Evolutionary conservation across 2,329 filamentous ascomycete species (phyloP).

Genomic region (Penicillium sp.): DNA sequence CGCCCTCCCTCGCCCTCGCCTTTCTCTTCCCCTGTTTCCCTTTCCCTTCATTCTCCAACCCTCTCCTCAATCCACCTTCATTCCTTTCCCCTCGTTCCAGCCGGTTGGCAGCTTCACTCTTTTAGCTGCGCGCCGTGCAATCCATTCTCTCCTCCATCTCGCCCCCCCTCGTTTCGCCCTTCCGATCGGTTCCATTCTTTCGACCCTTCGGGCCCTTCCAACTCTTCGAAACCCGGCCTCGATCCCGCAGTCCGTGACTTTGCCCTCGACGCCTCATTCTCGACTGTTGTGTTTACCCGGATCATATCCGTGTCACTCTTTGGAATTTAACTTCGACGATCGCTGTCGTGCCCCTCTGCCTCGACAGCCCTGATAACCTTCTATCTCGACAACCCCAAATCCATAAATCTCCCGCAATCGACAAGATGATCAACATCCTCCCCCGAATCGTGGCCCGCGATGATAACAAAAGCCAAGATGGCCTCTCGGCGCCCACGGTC

Average conservation of each 20-base stretch:
- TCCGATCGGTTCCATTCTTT: conserved; percentile 17
- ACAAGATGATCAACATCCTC: conserved; percentile 42
- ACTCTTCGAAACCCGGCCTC: conserved; percentile 11
- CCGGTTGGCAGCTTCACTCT: conserved; percentile 62
- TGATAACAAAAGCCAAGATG: conserved; percentile 41
- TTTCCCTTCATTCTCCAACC: conserved; percentile 26
- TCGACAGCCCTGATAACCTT: conserved; percentile 2
- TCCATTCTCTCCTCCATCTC: conserved; percentile 45
- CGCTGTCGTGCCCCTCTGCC: conserved; percentile 10
- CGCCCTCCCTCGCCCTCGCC: conserved; percentile 16
- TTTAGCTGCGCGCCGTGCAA: conserved; percentile 59
- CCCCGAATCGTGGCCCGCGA: conserved; percentile 52
- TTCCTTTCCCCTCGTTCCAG: conserved; percentile 30
- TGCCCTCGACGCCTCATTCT: conserved; percentile 14
- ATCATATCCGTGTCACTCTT: conserved; percentile 20
- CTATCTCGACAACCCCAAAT: conserved; percentile 1
- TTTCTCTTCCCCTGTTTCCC: conserved; percentile 28
- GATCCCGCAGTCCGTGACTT: conserved; percentile 9
- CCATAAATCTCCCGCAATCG: conserved; percentile 3
- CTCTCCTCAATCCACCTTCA: conserved; percentile 8
- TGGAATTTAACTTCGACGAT: conserved; percentile 21
- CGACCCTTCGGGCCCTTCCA: conserved; percentile 9
- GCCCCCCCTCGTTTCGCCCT: conserved; percentile 13
- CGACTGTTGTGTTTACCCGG: conserved; percentile 10
- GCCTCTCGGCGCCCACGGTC: conserved; percentile 62